These are phyloP conservation scores for Kodamaea laetipori DNA, from an alignment of 805 yeast genomes.

Conservation along the genomic window DNA sequence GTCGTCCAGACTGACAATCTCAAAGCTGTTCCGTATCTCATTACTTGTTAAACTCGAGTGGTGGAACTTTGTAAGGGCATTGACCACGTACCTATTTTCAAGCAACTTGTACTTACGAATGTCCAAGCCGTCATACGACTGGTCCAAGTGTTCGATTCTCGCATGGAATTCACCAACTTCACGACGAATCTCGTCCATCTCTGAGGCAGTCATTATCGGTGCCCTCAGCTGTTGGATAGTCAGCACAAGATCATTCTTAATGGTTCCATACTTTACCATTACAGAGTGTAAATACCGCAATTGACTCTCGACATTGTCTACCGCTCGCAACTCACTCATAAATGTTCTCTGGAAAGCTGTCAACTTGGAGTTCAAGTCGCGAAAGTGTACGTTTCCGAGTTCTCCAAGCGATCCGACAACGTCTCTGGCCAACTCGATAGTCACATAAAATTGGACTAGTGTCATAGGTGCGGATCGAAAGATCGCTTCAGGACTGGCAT, in stretches of 20 bases:
- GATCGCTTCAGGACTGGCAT: slow-evolving; percentile 33
- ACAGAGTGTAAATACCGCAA: slow-evolving; percentile 27
- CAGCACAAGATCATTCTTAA: slow-evolving; percentile 23
- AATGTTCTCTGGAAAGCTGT: slow-evolving; percentile 51
- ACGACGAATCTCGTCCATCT: slow-evolving; percentile 29
- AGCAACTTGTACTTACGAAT: slow-evolving; percentile 25
- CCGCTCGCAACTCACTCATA: slow-evolving; percentile 39
- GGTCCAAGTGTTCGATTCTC: slow-evolving; percentile 40
- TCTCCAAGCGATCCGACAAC: slow-evolving; percentile 40
- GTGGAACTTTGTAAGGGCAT: slow-evolving; percentile 37
- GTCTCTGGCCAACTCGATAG: slow-evolving; percentile 47
- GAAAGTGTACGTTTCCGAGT: slow-evolving; percentile 45
- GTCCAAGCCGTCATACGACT: slow-evolving; percentile 32
- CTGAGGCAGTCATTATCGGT: slow-evolving; percentile 2
- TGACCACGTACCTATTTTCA: slow-evolving; percentile 40
- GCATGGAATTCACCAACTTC: slow-evolving; percentile 29
- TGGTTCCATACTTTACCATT: slow-evolving; percentile 34
- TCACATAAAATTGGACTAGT: slow-evolving; percentile 49
- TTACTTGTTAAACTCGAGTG: slow-evolving; percentile 1
- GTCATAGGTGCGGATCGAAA: slow-evolving; percentile 53
- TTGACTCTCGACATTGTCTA: slow-evolving; percentile 38
- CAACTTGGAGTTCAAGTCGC: slow-evolving; percentile 50
- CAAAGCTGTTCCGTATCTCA: slow-evolving; percentile 8
- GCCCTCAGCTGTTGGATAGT: slow-evolving; percentile 4
- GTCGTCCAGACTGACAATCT: slow-evolving; percentile 18